Conservation (phyloP, 192 early-diverging fungal genomes). For the Dissophora globulifera region DNA sequence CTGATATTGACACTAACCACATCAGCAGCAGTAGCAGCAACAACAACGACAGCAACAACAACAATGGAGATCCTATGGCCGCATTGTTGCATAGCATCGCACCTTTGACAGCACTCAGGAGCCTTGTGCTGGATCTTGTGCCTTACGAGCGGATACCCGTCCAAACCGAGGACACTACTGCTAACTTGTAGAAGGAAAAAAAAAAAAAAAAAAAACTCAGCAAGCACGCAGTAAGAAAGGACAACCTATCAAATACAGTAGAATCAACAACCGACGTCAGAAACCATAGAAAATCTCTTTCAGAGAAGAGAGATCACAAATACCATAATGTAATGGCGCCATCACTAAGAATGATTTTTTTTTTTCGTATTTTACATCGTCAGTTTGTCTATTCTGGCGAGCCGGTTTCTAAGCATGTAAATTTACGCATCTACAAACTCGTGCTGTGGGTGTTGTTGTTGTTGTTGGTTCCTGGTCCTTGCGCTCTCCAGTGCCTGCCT, state of each 20-base stretch:
- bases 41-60: conserved; percentile 7
- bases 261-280: too few species aligned
- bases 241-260: neutral
- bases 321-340: conserved; percentile 2
- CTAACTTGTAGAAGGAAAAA: neutral
- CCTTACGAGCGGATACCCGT: neutral
- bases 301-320: too few species aligned
- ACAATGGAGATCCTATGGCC: neutral
- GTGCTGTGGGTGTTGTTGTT: too few species aligned
- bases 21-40: neutral
- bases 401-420: too few species aligned
- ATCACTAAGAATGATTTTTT: too few species aligned
- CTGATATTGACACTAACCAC: too few species aligned
- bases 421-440: too few species aligned
- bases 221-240: neutral
- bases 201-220: too few species aligned
- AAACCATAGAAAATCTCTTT: too few species aligned
- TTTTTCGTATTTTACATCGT: too few species aligned
- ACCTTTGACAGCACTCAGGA: conserved; percentile 1
- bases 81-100: neutral
- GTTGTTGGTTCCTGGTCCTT: neutral
- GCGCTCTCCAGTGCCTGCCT: conserved; percentile 34
- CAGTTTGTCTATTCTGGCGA: too few species aligned
- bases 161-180: too few species aligned
- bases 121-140: neutral